Evolutionary conservation across 106 monocot species (phyloP), one percentile per base, ranked within the genome.

Genomic region (Apostasia ramifera): DNA sequence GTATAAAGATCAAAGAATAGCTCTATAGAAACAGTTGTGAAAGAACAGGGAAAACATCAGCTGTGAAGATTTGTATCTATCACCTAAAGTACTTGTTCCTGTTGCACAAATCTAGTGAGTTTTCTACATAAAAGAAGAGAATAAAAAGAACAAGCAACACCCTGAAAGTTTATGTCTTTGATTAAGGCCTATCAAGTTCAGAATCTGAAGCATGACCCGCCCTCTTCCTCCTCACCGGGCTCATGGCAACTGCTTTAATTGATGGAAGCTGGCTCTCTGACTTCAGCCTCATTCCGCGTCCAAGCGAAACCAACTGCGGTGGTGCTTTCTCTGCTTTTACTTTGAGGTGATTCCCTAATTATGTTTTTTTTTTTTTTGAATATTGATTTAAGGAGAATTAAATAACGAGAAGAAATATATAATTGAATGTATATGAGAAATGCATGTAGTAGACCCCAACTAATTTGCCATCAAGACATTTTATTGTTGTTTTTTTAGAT

Each of bases 141-240:
- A 59, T 44, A 44, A n/a, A 43, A 44, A 2, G 4, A 44, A 3
- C 47, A 65, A 65, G 65, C 8, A 26, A 7, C 48, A 65, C 1
- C 13, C 63, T 63, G 11, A 47, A 5, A 2, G 45, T 45, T 10
- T 45, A 40, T 63, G 6, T 13, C 46, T 46, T 6, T 7, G 12
- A 26, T 49, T 44, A 44, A 44, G 5, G 6, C 13, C 44, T 45
- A 65, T 65, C 26, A 26, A 81, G n/a, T 57, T 83, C 86, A 49
- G 83, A 85, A 59, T 83, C 91, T 44, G 87, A 87, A 14, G 65
- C 73, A 55, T 81, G 76, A 11, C 87, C 82, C 1, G 91, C 77
- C 59, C 66, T 66, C 53, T 73, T 79, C 54, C 77, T 61, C 15
- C 77, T 59, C 10, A 63, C 64, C 2, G 81, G 81, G 49, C 65